Base-by-base conservation (phyloP, 345 rosid genomes). In the Ceriops decandra region DNA sequence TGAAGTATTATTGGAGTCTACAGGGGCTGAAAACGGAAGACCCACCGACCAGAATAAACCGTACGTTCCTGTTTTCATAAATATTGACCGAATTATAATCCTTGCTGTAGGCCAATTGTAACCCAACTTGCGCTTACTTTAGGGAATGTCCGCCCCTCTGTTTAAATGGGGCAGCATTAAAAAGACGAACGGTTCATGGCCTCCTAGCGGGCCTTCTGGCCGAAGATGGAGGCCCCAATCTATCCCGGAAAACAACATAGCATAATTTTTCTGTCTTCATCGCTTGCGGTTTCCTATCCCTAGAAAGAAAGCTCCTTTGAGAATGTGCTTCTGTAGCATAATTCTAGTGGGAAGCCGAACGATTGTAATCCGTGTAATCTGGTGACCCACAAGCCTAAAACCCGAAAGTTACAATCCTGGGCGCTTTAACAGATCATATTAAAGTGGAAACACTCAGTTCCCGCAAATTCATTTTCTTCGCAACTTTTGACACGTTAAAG, bases 261-360 rank as follows among this genome's bases (percentile, higher is more conserved):
- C 13, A 9, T 9, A 2, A 16, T n/a, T 31, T 32, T 4, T 16
- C 26, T 11, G 21, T 52, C 20, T 30, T 42, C 49, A 2, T 42
- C 27, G 3, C 57, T 65, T 31, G 8, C 20, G 11, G 26, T 65
- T 52, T 15, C 16, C 49, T 11, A 42, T 42, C 49, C 15, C 17
- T 3, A 15, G 17, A 13, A 3, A 42, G 17, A 13, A 3, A 42
- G 49, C 49, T 42, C 19, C 17, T 13, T 42, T 15, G 0, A 42
- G 13, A 13, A 11, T 42, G 49, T 13, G 49, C 49, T 42, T 13
- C 1, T 42, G 16, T 42, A 42, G 1, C 17, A 11, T 5, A 36
- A 4, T 20, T 38, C 63, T 64, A 6, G 68, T 42, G 76, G 54
- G 22, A 42, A 63, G 35, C 67, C 80, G 53, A 6, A 27, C n/a